These are phyloP conservation scores for Fraxinus quadrangulata DNA, from an alignment of 257 asterid genomes.

Conservation along the genomic window DNA sequence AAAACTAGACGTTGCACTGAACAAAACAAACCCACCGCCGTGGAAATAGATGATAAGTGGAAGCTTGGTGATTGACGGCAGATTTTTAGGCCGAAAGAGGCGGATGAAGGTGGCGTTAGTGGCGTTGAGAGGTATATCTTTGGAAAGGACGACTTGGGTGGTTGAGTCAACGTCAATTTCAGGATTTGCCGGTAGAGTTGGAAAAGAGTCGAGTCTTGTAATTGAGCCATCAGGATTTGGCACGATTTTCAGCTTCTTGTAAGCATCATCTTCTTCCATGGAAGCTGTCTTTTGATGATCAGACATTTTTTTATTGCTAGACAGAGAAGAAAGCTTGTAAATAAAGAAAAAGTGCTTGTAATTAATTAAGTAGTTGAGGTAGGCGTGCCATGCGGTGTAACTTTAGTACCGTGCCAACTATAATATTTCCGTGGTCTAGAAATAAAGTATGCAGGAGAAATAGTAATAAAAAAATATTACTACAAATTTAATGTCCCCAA, in stretches of 20 bases:
- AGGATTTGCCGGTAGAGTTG: constrained; percentile 43
- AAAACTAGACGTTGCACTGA: constrained; percentile 32
- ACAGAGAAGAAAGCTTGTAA: background rate
- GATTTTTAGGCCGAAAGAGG: constrained; percentile 49
- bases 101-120: constrained; percentile 51
- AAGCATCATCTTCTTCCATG: constrained; percentile 40
- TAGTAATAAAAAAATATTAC: too few relatives aligned
- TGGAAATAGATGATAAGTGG: constrained; percentile 61
- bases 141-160: constrained; percentile 35
- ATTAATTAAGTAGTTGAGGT: background rate
- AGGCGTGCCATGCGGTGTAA: background rate
- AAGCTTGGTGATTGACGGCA: constrained; percentile 38
- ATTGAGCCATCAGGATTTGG: constrained; percentile 68
- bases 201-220: constrained; percentile 34
- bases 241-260: constrained; percentile 36
- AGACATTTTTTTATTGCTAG: constrained; percentile 16
- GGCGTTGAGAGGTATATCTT: constrained; percentile 63
- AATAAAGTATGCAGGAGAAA: too few relatives aligned
- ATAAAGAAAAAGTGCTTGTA: background rate
- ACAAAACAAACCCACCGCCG: constrained; percentile 63
- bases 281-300: constrained; percentile 21
- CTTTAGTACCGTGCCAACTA: too few relatives aligned
- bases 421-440: too few relatives aligned
- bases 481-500: too few relatives aligned
- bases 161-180: constrained; percentile 20